Conservation (phyloP, 345 rosid species). For the Eucalyptus curtisii region DNA sequence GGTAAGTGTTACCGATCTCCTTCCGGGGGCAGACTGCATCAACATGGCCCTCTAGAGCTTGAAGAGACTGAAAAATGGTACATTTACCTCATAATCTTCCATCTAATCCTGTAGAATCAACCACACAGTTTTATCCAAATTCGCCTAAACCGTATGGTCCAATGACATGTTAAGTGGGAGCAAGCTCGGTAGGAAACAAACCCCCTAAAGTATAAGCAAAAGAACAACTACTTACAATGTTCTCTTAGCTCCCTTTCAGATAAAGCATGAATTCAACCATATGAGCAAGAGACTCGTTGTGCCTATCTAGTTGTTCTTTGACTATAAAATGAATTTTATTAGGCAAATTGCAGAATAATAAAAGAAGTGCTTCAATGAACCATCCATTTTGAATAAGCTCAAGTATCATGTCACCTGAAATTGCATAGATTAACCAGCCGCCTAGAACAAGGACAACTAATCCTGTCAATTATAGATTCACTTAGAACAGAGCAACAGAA, state of each 20-base stretch:
- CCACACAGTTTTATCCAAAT: background rate
- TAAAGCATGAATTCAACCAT: background rate
- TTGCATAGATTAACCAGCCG: background rate
- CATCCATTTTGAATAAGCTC: background rate
- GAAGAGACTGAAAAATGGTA: slow-evolving; percentile 75
- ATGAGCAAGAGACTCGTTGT: background rate
- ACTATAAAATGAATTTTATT: background rate
- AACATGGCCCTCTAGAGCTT: slow-evolving; percentile 75
- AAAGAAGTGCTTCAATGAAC: background rate
- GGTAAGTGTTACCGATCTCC: slow-evolving; percentile 60
- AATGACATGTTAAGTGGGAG: background rate
- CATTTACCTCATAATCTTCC: slow-evolving; percentile 81
- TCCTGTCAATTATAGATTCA: background rate
- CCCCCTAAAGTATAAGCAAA: background rate
- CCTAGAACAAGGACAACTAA: background rate
- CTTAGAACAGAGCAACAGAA: background rate
- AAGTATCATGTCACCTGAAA: background rate
- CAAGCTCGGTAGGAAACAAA: background rate
- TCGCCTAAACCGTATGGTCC: background rate
- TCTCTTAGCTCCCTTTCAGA: background rate
- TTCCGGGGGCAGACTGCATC: slow-evolving; percentile 85
- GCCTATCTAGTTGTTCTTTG: background rate
- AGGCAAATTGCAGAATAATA: background rate
- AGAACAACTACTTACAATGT: background rate
- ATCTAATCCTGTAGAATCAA: slow-evolving; percentile 51